A percentile compares a stretch with the other conserved stretches of the same genome.
These are phyloP conservation scores for Pleurotus cornucopiae DNA, from an alignment of 768 basidiomycete genomes.

Conservation along the genomic window DNA sequence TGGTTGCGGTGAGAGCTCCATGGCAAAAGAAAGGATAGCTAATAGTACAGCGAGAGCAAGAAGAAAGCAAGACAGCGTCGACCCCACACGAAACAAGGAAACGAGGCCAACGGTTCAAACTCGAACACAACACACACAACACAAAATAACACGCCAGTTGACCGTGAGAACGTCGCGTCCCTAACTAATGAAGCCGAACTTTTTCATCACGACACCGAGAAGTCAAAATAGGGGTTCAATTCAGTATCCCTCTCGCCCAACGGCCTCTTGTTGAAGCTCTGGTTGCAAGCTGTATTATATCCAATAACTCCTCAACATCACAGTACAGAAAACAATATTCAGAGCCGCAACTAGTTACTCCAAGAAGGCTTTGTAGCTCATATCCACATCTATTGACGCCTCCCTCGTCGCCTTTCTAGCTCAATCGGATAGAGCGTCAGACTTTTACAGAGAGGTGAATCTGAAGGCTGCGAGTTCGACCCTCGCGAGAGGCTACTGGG, in stretches of 20 bases:
- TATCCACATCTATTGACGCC: no score
- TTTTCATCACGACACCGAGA: constrained; percentile 4
- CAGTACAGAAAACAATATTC: no score
- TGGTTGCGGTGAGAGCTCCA: constrained; percentile 26
- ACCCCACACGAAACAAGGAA: constrained; percentile 5
- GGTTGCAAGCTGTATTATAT: no score
- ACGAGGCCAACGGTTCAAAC: constrained; percentile 7
- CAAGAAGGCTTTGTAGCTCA: no score
- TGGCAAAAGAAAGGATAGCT: constrained; percentile 34
- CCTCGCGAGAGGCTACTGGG: constrained; percentile 52
- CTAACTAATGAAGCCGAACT: neutral
- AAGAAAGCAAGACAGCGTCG: constrained; percentile 14
- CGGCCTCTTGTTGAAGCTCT: no score
- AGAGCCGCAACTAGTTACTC: no score
- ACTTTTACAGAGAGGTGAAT: constrained; percentile 43
- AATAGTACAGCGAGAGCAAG: constrained; percentile 55
- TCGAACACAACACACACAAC: constrained; percentile 6
- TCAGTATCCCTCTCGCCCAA: no score
- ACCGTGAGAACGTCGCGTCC: constrained; percentile 8
- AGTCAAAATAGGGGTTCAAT: no score
- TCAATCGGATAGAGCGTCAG: constrained; percentile 67
- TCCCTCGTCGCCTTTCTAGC: constrained; percentile 31
- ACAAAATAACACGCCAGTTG: constrained; percentile 4
- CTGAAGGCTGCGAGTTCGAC: constrained; percentile 84
- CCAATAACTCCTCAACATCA: no score